Evolutionary conservation across 495 filamentous ascomycete genomes (phyloP).

Genomic region (Neurospora sp.): DNA sequence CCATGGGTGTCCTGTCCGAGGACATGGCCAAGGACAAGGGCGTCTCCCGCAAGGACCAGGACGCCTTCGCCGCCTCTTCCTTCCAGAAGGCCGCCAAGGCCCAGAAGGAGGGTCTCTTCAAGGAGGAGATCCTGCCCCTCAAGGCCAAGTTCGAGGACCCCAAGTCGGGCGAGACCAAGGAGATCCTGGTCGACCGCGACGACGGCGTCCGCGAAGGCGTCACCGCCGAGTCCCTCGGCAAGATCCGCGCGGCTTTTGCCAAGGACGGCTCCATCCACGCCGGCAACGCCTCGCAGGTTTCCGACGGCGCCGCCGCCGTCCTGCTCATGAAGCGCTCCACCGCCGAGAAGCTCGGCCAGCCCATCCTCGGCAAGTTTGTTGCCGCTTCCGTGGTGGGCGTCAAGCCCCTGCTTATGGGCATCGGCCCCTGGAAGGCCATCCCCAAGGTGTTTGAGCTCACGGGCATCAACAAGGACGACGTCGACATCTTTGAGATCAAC

Average conservation of each 20-base stretch:
- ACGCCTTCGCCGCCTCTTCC: conserved; percentile 78
- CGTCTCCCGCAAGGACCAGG: conserved; percentile 64
- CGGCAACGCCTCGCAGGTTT: conserved; percentile 91
- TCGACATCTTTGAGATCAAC: conserved; percentile 98
- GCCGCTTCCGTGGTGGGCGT: conserved; percentile 79
- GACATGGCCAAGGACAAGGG: conserved; percentile 81
- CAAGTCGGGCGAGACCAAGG: conserved; percentile 79
- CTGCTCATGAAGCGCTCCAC: conserved; percentile 92
- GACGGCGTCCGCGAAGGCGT: conserved; percentile 83
- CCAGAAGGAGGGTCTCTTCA: conserved; percentile 81
- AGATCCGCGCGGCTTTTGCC: conserved; percentile 86
- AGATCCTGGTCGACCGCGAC: conserved; percentile 73
- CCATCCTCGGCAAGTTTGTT: conserved; percentile 81
- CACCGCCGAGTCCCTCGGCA: conserved; percentile 72
- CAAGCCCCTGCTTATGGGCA: conserved; percentile 86
- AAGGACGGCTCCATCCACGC: conserved; percentile 93
- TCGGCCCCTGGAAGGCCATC: conserved; percentile 94
- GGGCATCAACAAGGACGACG: conserved; percentile 77
- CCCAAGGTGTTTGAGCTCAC: conserved; percentile 82
- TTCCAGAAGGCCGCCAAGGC: conserved; percentile 85
- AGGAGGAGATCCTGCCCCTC: conserved; percentile 84
- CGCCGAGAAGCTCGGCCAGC: conserved; percentile 78
- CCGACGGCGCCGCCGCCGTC: conserved; percentile 91
- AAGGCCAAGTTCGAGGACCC: conserved; percentile 78
- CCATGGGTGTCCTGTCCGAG: conserved; percentile 93